Evolutionary conservation across 2,329 filamentous ascomycete species (phyloP), one percentile per base, ranked within the genome.

Genomic region (Aotearoamyces nothofagi): DNA sequence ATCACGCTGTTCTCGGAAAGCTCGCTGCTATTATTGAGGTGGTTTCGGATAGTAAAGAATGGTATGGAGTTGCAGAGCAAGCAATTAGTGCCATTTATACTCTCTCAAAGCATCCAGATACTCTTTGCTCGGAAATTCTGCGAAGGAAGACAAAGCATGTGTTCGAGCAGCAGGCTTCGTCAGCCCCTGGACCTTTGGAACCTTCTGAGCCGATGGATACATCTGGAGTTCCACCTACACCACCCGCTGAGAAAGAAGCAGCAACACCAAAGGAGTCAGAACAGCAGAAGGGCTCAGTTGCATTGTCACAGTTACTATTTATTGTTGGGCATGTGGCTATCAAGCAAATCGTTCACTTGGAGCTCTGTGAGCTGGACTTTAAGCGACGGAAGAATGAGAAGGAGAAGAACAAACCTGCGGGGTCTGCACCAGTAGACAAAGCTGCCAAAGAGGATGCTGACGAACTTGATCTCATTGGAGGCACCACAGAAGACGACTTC

Each of bases 341-440:
- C 49, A 98, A 98, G 57, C 92, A 98, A 50, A 98, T 98, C 42
- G 92, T 98, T 1, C 90, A 98, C 50, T 69, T 98, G 8, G 90
- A 98, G 45, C 65, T 96, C n/a, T 93, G 86, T 50, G 90, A 98
- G 49, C 72, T 90, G 27, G 90, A 98, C 53, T 98, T 98, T 55
- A 98, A 98, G 61, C 79, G 87, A 30, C 71, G 87, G 40, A 98
- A 98, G 61, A 78, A 81, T 22, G 82, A 90, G 35, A 82, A 84
- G 42, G 81, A 90, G 47, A 86, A 83, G 58, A 64, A 58, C 33
- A 56, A 55, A 29, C 39, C 50, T n/a, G 40, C 47, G 3, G 43
- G 54, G 37, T 57, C 55, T 17, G 48, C 52, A 4, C 54, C 61
- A 34, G 57, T 59, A 31, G 55, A 61, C 32, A 64, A 68, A 36